phyloP scores from a whole-genome alignment of 176 grass and related monocot genomes.

The Eleusine coracana region DNA sequence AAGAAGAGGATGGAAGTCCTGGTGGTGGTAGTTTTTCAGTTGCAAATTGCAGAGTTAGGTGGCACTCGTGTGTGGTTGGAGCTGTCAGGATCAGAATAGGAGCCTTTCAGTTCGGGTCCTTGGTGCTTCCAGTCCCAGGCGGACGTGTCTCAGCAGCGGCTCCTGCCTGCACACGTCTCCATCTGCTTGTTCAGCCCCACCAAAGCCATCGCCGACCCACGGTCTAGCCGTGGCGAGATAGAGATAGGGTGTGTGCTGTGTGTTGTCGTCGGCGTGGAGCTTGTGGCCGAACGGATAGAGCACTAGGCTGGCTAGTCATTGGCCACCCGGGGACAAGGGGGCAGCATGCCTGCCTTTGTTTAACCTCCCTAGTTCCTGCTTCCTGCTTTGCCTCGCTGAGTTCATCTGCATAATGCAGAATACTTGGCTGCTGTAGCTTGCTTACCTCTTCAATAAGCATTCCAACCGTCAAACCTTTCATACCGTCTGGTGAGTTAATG shows the following conservation, averaged over 20 bases:
- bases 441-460: not conserved
- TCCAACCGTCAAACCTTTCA: slow-evolving; percentile 37
- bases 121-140: slow-evolving; percentile 43
- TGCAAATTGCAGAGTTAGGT: slow-evolving; percentile 38
- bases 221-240: slow-evolving; percentile 6
- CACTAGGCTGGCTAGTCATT: slow-evolving; percentile 47
- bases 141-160: not conserved
- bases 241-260: slow-evolving; percentile 38
- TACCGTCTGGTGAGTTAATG: not conserved
- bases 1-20: not conserved
- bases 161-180: no score
- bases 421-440: slow-evolving; percentile 25
- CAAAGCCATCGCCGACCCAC: slow-evolving; percentile 29
- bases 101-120: slow-evolving; percentile 19
- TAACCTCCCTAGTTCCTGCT: slow-evolving; percentile 31
- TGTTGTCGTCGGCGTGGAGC: slow-evolving; percentile 47
- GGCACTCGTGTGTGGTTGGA: slow-evolving; percentile 32
- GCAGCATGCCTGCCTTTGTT: slow-evolving; percentile 41
- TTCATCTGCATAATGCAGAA: slow-evolving; percentile 36
- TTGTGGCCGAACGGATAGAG: slow-evolving; percentile 56
- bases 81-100: slow-evolving; percentile 44
- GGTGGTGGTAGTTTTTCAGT: slow-evolving; percentile 22
- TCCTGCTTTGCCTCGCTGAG: slow-evolving; percentile 45
- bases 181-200: slow-evolving; percentile 24
- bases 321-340: slow-evolving; percentile 30